Conservation (phyloP, 2,329 filamentous ascomycete genomes). For the Penicillium concentricum region DNA sequence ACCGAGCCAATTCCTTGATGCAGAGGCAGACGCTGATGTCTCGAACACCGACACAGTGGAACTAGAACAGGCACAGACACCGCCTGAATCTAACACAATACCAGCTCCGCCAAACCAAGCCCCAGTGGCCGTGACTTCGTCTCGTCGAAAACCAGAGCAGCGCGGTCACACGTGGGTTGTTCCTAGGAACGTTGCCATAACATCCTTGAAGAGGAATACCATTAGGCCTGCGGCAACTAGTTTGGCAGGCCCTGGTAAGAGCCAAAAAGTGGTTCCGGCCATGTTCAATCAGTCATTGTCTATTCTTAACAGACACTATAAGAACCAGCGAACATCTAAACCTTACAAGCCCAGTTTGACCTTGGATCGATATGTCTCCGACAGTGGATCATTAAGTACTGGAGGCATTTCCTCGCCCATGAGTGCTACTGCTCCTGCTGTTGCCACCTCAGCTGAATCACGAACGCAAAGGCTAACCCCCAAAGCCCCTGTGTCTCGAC, state of each 20-base stretch:
- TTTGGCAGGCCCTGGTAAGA: constrained; percentile 17
- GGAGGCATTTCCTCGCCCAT: background rate
- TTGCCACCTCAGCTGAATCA: background rate
- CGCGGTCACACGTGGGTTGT: constrained; percentile 35
- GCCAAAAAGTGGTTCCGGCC: constrained; percentile 16
- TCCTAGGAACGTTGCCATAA: constrained; percentile 34
- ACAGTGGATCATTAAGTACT: constrained; percentile 2
- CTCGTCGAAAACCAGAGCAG: constrained; percentile 14
- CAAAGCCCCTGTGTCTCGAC: constrained; percentile 16
- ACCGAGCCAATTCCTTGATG: constrained; percentile 2
- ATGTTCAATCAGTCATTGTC: constrained; percentile 35
- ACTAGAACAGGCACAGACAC: constrained; percentile 3
- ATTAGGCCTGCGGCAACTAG: constrained; percentile 39
- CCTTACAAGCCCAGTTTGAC: constrained; percentile 27
- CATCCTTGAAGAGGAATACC: constrained; percentile 36
- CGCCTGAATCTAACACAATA: background rate
- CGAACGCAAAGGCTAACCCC: background rate
- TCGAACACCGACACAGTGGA: constrained; percentile 2
- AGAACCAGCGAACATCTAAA: constrained; percentile 17
- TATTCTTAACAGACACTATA: constrained; percentile 32
- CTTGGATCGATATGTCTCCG: constrained; percentile 38
- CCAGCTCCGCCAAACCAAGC: constrained; percentile 1
- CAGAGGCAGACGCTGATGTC: background rate
- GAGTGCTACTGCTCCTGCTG: background rate
- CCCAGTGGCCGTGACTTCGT: background rate